phyloP scores from a whole-genome alignment of 176 grass and related monocot genomes.

The Carex parvula region DNA sequence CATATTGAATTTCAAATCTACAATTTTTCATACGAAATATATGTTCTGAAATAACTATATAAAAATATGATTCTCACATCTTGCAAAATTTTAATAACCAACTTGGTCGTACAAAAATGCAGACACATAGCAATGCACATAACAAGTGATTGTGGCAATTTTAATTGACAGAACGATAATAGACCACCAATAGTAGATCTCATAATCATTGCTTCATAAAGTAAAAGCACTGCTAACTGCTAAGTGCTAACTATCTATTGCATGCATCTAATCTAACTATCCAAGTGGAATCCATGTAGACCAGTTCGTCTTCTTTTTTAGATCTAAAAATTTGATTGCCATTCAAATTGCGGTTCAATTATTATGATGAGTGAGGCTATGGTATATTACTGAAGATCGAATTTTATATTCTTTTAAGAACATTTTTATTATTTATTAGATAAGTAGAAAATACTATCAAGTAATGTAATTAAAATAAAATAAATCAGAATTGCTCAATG shows the following conservation, averaged over 20 bases:
- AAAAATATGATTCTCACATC: background rate
- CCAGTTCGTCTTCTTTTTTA: background rate
- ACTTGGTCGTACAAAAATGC: background rate
- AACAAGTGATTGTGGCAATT: background rate
- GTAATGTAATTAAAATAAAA: background rate
- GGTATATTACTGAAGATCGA: background rate
- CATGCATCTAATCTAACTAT: background rate
- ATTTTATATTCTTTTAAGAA: too few species aligned
- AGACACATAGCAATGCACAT: background rate
- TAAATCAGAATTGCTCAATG: background rate
- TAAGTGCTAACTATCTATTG: background rate
- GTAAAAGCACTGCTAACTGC: background rate
- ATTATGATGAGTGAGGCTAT: background rate
- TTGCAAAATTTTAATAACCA: background rate
- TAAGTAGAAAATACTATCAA: too few species aligned
- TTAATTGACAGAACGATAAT: background rate
- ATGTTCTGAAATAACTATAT: background rate
- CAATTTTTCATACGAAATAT: background rate
- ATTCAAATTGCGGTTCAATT: background rate
- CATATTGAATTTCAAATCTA: background rate
- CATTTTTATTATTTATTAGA: too few species aligned
- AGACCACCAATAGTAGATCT: slow-evolving; percentile 5
- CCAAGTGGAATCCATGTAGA: background rate
- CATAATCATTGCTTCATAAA: slow-evolving; percentile 9
- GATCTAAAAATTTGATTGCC: background rate